Percentiles rank a stretch among this genome's conserved stretches.
Conservation (phyloP, 768 basidiomycete species). For the Pholiota conissans region DNA sequence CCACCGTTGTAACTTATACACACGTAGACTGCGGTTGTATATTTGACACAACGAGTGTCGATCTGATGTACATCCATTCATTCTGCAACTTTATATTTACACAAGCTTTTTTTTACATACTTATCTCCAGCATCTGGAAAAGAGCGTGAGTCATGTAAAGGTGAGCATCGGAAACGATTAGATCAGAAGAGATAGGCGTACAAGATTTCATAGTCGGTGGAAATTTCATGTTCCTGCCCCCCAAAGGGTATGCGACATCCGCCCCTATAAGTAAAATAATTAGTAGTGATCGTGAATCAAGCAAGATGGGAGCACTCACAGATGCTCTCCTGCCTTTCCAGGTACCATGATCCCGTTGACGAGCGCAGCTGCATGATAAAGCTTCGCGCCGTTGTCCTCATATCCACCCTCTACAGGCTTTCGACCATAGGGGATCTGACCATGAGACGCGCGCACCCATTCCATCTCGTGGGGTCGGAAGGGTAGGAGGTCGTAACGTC, state of each 20-base stretch:
- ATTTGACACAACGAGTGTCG: not conserved
- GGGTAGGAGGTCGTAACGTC: slow-evolving; percentile 75
- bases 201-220: slow-evolving; percentile 49
- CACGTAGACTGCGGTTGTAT: not conserved
- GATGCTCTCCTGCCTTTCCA: slow-evolving; percentile 71
- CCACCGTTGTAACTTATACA: not conserved
- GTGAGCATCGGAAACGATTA: not conserved
- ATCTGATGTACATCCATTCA: not conserved
- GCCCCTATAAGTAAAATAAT: slow-evolving; percentile 24
- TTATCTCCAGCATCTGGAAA: slow-evolving; percentile 38
- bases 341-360: slow-evolving; percentile 61
- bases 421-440: slow-evolving; percentile 56
- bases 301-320: slow-evolving; percentile 46
- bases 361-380: slow-evolving; percentile 66
- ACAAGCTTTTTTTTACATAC: not conserved
- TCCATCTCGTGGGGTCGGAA: slow-evolving; percentile 71
- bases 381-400: slow-evolving; percentile 62
- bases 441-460: slow-evolving; percentile 63
- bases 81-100: not conserved
- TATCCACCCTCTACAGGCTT: slow-evolving; percentile 73
- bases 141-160: not conserved
- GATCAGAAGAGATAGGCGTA: slow-evolving; percentile 26
- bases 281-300: slow-evolving; percentile 15
- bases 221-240: slow-evolving; percentile 40
- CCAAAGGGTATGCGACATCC: slow-evolving; percentile 48